Evolutionary conservation across 2,329 filamentous ascomycete genomes (phyloP).

Genomic region (Trichoderma sp.): DNA sequence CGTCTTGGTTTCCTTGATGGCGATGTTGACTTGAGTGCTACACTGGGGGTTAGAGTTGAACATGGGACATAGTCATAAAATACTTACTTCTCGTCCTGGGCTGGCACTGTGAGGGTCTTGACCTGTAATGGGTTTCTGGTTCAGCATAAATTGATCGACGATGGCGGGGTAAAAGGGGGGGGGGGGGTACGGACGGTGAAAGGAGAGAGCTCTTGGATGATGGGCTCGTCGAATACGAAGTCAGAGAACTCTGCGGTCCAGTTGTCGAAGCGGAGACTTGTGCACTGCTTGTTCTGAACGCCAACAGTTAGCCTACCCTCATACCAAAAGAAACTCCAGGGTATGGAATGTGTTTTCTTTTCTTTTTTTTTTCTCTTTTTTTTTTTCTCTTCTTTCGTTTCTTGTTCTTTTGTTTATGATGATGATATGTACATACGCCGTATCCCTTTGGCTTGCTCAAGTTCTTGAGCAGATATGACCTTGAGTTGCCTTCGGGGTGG

Average conservation of each 20-base stretch:
- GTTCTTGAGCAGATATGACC: constrained; percentile 17
- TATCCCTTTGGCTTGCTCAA: constrained; percentile 15
- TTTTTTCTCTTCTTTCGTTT: background rate
- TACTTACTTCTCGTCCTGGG: constrained; percentile 12
- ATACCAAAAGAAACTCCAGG: background rate
- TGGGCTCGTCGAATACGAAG: constrained; percentile 16
- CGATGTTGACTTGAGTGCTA: constrained; percentile 14
- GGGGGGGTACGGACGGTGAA: background rate
- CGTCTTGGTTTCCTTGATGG: constrained; percentile 13
- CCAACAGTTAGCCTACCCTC: background rate
- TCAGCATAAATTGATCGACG: background rate
- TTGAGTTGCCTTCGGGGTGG: constrained; percentile 4
- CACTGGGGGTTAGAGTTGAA: background rate
- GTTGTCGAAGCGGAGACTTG: constrained; percentile 17
- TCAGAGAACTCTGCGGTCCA: constrained; percentile 14
- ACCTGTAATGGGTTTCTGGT: background rate
- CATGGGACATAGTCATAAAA: background rate
- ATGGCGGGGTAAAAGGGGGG: background rate
- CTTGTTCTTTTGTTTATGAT: background rate
- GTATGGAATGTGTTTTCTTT: background rate
- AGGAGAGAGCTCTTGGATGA: constrained; percentile 15
- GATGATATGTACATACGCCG: constrained; percentile 11
- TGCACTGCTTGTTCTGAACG: constrained; percentile 14
- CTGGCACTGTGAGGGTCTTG: constrained; percentile 9
- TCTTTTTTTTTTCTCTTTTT: background rate